These are phyloP conservation scores for Macrophomina tecta DNA, from an alignment of 2,329 filamentous ascomycete genomes.

Conservation along the genomic window DNA sequence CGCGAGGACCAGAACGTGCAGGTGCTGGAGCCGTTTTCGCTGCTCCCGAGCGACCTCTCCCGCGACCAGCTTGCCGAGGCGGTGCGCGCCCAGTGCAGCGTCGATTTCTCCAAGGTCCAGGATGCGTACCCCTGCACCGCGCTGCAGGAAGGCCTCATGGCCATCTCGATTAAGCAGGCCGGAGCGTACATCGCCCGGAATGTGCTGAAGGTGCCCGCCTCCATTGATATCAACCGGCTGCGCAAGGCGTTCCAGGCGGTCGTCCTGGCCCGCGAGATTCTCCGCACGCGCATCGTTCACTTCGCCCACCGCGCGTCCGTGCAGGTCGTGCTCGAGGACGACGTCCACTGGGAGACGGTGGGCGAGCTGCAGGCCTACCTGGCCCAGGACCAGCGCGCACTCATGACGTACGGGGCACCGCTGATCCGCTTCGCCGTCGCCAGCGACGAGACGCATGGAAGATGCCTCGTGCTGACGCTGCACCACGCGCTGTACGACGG, in stretches of 20 bases:
- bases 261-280: constrained; percentile 52
- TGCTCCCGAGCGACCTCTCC: neutral
- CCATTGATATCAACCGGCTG: constrained; percentile 46
- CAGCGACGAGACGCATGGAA: constrained; percentile 32
- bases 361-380: constrained; percentile 34
- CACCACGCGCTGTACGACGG: constrained; percentile 48
- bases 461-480: constrained; percentile 43
- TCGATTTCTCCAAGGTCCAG: constrained; percentile 40
- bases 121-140: constrained; percentile 63
- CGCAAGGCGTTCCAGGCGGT: constrained; percentile 54
- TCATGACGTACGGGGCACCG: constrained; percentile 38
- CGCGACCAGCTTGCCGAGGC: neutral
- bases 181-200: constrained; percentile 57
- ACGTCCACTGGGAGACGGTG: constrained; percentile 26
- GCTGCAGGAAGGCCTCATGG: constrained; percentile 62
- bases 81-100: neutral
- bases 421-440: constrained; percentile 36
- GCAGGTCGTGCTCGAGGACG: constrained; percentile 40
- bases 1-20: constrained; percentile 2
- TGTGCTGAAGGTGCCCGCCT: constrained; percentile 17
- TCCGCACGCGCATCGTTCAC: constrained; percentile 53
- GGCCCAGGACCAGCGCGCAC: constrained; percentile 37
- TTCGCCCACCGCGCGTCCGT: constrained; percentile 39
- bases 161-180: constrained; percentile 57
- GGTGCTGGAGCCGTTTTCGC: neutral